A percentile compares a stretch with the other conserved stretches of the same genome.
These are phyloP conservation scores for Picea sitchensis DNA, from an alignment of 75 land plant genomes.

Conservation along the genomic window DNA sequence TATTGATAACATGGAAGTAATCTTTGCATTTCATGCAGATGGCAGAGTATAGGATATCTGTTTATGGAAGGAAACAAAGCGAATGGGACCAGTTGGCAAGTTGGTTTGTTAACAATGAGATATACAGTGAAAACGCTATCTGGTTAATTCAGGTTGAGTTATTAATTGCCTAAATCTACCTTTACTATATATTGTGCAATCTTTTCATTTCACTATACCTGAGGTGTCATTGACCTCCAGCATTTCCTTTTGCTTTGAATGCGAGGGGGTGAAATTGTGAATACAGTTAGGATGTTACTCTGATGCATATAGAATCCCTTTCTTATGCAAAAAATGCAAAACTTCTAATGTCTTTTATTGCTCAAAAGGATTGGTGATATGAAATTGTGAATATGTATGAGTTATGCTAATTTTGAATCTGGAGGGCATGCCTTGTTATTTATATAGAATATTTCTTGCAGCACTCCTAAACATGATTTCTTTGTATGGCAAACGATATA, in stretches of 20 bases:
- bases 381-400: not conserved
- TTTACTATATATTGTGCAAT: not conserved
- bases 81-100: constrained; percentile 99
- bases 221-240: not conserved
- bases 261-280: not conserved
- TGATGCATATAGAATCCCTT: not conserved
- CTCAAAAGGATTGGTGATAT: not conserved
- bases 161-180: not conserved
- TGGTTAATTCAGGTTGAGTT: constrained; percentile 94
- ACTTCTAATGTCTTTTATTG: not conserved
- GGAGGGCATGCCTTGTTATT: not conserved
- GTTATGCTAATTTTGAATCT: not conserved
- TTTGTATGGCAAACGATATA: not conserved
- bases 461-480: not conserved
- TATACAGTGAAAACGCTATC: constrained; percentile 97
- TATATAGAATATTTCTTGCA: not conserved
- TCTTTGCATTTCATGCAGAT: constrained; percentile 56
- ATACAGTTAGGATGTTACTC: not conserved
- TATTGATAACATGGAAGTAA: not conserved
- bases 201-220: not conserved
- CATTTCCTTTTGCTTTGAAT: not conserved
- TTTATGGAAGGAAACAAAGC: constrained; percentile 97
- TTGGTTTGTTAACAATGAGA: constrained; percentile 95
- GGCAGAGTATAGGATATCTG: constrained; percentile 96
- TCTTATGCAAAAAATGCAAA: not conserved